phyloP scores from a whole-genome alignment of 2,329 filamentous ascomycete genomes.

The Aureobasidium lini region DNA sequence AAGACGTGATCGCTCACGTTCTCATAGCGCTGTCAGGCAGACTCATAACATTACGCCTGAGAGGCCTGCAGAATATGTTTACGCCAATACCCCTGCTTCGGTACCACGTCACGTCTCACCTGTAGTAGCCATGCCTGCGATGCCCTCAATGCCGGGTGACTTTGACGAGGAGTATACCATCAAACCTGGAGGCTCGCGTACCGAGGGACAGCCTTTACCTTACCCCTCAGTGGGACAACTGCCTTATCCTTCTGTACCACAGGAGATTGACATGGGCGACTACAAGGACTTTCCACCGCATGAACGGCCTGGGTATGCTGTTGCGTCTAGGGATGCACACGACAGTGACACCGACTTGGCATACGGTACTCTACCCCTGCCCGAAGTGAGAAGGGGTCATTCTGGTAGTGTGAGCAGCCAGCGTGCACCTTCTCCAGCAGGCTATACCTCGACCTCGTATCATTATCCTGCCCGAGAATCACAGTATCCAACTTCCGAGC shows the following conservation, averaged over 20 bases:
- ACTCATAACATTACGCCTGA: constrained; percentile 1
- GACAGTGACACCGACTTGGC: constrained; percentile 27
- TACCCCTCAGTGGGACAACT: constrained; percentile 15
- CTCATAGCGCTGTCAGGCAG: constrained; percentile 31
- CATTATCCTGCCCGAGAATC: not conserved
- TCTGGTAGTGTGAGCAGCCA: not conserved
- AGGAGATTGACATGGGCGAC: constrained; percentile 36
- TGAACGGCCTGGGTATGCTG: constrained; percentile 25
- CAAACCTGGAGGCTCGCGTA: not conserved
- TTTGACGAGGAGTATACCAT: constrained; percentile 27
- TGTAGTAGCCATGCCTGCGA: constrained; percentile 17
- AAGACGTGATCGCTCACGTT: constrained; percentile 30
- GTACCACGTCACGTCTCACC: constrained; percentile 16
- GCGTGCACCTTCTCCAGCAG: not conserved
- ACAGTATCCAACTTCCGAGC: not conserved
- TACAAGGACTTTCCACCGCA: constrained; percentile 38
- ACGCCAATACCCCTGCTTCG: constrained; percentile 19
- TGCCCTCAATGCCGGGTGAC: constrained; percentile 23
- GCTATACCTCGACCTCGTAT: not conserved
- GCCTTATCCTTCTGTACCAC: constrained; percentile 23
- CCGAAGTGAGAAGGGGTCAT: not conserved
- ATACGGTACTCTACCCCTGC: constrained; percentile 19
- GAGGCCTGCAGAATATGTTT: constrained; percentile 16
- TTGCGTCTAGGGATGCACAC: constrained; percentile 13
- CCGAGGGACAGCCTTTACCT: constrained; percentile 1